Evolutionary conservation across 306 rosid species (phyloP).

Genomic region (Cicer cuneatum): DNA sequence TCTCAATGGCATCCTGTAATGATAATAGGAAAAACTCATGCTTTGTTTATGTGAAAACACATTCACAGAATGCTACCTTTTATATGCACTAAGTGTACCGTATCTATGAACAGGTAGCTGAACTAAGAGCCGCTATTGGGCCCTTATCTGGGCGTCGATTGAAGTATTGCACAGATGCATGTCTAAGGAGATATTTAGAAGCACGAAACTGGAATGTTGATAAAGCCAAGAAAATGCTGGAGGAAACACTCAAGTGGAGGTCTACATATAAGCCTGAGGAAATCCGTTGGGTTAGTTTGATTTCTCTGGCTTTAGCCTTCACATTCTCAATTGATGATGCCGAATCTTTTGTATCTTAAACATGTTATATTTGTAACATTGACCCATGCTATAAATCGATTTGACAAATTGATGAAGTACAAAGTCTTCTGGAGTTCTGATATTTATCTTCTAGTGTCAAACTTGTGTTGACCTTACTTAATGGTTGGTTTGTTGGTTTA

Average conservation of each 20-base stretch:
- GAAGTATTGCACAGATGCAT: slow-evolving; percentile 73
- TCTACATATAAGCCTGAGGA: slow-evolving; percentile 82
- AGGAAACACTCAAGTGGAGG: slow-evolving; percentile 89
- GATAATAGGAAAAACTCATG: not conserved
- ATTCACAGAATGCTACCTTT: slow-evolving; percentile 19
- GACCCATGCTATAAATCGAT: not conserved
- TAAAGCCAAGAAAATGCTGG: slow-evolving; percentile 82
- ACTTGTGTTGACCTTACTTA: slow-evolving; percentile 20
- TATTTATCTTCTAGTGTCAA: slow-evolving; percentile 19
- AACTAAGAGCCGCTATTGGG: slow-evolving; percentile 72
- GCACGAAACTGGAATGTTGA: slow-evolving; percentile 86
- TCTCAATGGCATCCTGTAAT: slow-evolving; percentile 6
- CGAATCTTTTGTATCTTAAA: slow-evolving; percentile 24
- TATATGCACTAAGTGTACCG: not conserved
- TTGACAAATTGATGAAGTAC: slow-evolving; percentile 10
- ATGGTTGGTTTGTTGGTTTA: not conserved
- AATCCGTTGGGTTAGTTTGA: slow-evolving; percentile 80
- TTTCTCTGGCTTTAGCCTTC: slow-evolving; percentile 1
- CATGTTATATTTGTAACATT: not conserved
- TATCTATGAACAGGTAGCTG: slow-evolving; percentile 61
- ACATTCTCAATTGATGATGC: slow-evolving; percentile 12
- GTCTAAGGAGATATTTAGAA: slow-evolving; percentile 80
- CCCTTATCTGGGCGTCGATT: slow-evolving; percentile 65
- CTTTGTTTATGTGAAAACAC: slow-evolving; percentile 1
- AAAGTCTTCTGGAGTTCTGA: not conserved